A percentile compares a stretch with the other conserved stretches of the same genome.
phyloP scores from a whole-genome alignment of 1,284 basidiomycete genomes.

The Cronartium quercuum region DNA sequence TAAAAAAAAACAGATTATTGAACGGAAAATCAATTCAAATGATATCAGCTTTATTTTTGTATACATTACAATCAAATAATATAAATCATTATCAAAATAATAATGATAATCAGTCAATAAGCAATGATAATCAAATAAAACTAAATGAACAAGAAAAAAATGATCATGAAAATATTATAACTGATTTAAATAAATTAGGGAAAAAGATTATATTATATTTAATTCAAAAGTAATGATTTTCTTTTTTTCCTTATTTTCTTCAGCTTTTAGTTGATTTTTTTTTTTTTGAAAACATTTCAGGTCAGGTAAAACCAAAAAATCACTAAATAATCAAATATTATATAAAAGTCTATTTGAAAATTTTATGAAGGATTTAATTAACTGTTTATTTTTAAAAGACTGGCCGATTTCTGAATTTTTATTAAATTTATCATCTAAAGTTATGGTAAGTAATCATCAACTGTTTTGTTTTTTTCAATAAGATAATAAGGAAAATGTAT shows the following conservation, averaged over 20 bases:
- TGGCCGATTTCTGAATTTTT: conserved; percentile 38
- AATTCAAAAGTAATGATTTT: conserved; percentile 23
- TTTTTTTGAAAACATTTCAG: not conserved
- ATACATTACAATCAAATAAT: conserved; percentile 3
- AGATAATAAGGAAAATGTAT: not conserved
- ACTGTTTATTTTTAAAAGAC: conserved; percentile 24
- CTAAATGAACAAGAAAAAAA: not conserved
- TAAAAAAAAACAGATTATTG: not conserved
- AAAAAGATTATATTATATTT: conserved; percentile 36
- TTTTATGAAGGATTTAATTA: conserved; percentile 26
- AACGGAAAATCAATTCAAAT: conserved; percentile 38
- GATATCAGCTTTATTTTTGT: conserved; percentile 32
- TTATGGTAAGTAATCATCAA: conserved; percentile 22
- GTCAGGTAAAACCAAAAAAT: conserved; percentile 29
- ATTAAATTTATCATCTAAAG: conserved; percentile 27
- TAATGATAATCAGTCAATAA: not conserved
- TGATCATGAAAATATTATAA: conserved; percentile 16
- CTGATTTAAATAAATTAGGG: conserved; percentile 11
- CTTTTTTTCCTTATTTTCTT: not conserved
- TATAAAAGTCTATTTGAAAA: conserved; percentile 27
- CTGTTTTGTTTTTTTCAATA: not conserved
- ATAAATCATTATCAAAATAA: not conserved
- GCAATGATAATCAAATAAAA: not conserved
- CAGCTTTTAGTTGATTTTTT: not conserved
- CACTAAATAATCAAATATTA: conserved; percentile 19